Conservation (phyloP, 2,329 filamentous ascomycete genomes). For the Geosmithia putterillii region DNA sequence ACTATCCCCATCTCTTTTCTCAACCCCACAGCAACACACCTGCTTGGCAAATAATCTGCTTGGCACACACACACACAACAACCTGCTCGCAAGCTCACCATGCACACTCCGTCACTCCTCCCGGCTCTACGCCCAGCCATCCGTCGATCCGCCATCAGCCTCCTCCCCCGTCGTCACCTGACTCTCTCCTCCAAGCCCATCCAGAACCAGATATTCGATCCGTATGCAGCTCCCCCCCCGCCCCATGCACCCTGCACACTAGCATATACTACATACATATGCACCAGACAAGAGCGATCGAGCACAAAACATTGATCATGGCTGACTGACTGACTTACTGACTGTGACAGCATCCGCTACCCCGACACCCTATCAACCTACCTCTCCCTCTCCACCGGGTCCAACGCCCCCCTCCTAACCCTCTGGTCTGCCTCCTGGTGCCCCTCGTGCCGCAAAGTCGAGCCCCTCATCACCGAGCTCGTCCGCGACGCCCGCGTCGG, state of each 20-base stretch:
- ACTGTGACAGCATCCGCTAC: conserved; percentile 33
- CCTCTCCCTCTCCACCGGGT: conserved; percentile 40
- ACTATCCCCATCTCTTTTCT: too few relatives aligned
- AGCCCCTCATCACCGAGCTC: conserved; percentile 34
- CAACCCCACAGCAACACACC: too few relatives aligned
- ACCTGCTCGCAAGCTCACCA: too few relatives aligned
- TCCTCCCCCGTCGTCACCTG: neutral
- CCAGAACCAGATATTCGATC: conserved; percentile 10
- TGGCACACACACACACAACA: too few relatives aligned
- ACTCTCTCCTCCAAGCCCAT: neutral
- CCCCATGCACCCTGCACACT: neutral
- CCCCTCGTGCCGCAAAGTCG: conserved; percentile 36
- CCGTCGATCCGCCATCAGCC: too few relatives aligned
- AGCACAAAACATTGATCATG: too few relatives aligned
- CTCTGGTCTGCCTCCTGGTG: conserved; percentile 50
- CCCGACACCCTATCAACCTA: conserved; percentile 42
- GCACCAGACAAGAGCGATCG: too few relatives aligned
- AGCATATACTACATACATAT: too few relatives aligned
- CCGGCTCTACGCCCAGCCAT: too few relatives aligned
- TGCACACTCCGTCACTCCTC: too few relatives aligned
- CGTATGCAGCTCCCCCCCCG: conserved; percentile 4
- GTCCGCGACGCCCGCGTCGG: conserved; percentile 40
- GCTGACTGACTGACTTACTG: too few relatives aligned
- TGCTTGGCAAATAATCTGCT: too few relatives aligned
- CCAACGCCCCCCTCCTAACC: conserved; percentile 42